Evolutionary conservation across 1,284 basidiomycete genomes (phyloP), one percentile per base, ranked within the genome.

Genomic region (Neolentinus lepideus): DNA sequence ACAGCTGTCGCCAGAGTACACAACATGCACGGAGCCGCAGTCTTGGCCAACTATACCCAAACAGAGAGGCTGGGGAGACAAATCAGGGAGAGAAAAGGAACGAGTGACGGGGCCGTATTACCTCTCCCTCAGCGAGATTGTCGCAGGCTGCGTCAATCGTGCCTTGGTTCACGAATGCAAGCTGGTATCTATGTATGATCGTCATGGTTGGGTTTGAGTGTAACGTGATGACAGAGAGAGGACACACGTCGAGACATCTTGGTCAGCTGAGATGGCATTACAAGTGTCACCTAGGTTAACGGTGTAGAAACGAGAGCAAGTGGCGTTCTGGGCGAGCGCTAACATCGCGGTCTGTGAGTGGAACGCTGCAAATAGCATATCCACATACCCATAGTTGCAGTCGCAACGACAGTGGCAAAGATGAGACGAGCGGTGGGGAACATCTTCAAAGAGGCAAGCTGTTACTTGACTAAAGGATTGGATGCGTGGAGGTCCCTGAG

Each of bases 171-270:
- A 82, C 71, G 11, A 75, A 75, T 2, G 82, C 78, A 51, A 90
- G 79, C 69, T 90, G 88, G 71, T 84, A 90, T n/a, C 85, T 87
- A 60, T n/a, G 21, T 55, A 35, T 9, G 33, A 9, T 4, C n/a
- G 6, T 43, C 38, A 4, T 6, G 16, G 19, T 4, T 9, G 38
- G 6, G 38, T 21, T n/a, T 16, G 4, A 43, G 12, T 43, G n/a
- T 43, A 16, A 21, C 8, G n/a, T 43, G 38, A 43, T 31, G 16
- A 3, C 16, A 26, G 21, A 58, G n/a, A 12, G 26, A n/a, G n/a
- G n/a, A 70, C 76, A 52, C 64, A 87, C 80, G 87, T 88, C 27
- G 88, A 88, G 57, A 78, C 84, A 53, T 79, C 77, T 47, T 87
- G 66, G 19, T 78, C 75, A 35, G 79, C 78, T 56, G 85, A 88